phyloP scores from a whole-genome alignment of 495 filamentous ascomycete genomes.

The Penicillium atrosanguineum region DNA sequence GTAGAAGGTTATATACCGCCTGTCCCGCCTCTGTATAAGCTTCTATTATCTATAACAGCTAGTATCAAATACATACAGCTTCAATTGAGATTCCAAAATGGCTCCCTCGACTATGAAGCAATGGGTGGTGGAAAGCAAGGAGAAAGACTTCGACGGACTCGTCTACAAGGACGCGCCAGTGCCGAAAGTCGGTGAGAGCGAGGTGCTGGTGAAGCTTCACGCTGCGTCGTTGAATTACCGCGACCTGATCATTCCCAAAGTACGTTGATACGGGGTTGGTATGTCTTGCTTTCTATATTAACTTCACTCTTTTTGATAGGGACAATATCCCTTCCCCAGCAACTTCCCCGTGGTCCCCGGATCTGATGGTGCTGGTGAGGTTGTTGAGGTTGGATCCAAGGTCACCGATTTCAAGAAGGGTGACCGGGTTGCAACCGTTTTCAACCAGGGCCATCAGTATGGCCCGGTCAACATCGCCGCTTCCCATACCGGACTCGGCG shows the following conservation, averaged over 20 bases:
- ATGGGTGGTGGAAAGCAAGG: constrained; percentile 57
- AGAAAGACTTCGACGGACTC: constrained; percentile 60
- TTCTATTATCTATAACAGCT: neutral
- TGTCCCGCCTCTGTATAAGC: neutral
- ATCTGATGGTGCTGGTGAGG: constrained; percentile 77
- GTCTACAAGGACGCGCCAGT: constrained; percentile 52
- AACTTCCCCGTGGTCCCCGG: constrained; percentile 58
- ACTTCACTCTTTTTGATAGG: constrained; percentile 33
- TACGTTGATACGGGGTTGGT: constrained; percentile 8
- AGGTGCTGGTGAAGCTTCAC: constrained; percentile 73
- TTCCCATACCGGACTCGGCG: constrained; percentile 61
- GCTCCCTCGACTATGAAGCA: constrained; percentile 60
- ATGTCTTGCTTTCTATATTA: neutral
- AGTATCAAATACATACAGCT: neutral
- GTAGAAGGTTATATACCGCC: neutral
- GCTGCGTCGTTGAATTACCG: constrained; percentile 81
- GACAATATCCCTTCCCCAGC: constrained; percentile 64
- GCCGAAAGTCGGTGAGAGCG: constrained; percentile 63
- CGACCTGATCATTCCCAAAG: constrained; percentile 73
- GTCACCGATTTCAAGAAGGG: constrained; percentile 68
- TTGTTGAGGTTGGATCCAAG: constrained; percentile 64
- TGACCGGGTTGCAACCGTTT: constrained; percentile 70
- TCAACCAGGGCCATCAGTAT: constrained; percentile 73
- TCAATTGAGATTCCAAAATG: neutral
- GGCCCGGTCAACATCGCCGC: constrained; percentile 50